Conservation (phyloP, 2,329 filamentous ascomycete species). For the Xylariaceae sp. region DNA sequence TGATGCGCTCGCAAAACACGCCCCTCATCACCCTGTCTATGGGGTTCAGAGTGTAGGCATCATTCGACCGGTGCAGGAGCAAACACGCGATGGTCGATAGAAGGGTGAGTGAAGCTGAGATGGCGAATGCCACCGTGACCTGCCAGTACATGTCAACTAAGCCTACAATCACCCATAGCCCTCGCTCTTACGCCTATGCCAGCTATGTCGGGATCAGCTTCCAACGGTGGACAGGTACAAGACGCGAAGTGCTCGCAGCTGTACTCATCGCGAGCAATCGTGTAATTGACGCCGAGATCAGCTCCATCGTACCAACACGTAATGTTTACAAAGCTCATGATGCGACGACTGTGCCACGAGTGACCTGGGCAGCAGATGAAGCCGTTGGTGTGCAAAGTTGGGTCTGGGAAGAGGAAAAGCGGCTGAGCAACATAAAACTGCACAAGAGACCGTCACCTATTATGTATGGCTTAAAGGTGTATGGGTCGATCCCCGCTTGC, state of each 20-base stretch:
- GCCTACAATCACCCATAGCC: background rate
- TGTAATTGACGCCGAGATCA: background rate
- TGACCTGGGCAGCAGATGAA: no score
- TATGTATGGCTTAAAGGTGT: no score
- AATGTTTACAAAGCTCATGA: background rate
- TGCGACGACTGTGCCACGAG: no score
- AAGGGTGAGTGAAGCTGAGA: background rate
- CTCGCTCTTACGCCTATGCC: conserved; percentile 10
- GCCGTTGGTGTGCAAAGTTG: no score
- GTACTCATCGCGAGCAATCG: background rate
- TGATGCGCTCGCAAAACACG: background rate
- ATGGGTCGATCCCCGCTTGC: no score
- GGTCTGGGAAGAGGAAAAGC: no score
- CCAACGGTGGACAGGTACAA: conserved; percentile 1
- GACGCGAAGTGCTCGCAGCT: background rate
- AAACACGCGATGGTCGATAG: background rate
- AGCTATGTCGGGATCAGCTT: conserved; percentile 9
- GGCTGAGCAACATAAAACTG: no score
- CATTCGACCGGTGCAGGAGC: background rate
- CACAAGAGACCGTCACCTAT: no score
- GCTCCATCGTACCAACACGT: conserved; percentile 1
- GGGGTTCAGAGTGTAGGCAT: background rate
- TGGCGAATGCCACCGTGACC: background rate
- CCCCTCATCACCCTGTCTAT: background rate
- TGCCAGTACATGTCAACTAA: background rate